Conservation (phyloP, 306 rosid genomes). For the Begonia loranthoides region DNA sequence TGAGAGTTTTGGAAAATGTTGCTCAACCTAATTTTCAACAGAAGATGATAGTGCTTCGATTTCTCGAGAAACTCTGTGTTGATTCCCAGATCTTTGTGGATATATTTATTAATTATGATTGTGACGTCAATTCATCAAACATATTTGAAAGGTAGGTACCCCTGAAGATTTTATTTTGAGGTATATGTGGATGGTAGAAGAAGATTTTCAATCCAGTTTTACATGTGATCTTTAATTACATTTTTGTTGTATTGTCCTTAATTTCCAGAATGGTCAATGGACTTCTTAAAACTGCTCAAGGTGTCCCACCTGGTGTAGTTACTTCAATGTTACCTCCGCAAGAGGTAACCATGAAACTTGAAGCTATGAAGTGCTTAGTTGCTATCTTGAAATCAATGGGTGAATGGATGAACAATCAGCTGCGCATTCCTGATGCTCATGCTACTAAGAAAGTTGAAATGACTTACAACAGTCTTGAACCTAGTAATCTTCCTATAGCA, state of each 20-base stretch:
- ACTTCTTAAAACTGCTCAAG: constrained; percentile 99
- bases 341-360: constrained; percentile 77
- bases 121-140: constrained; percentile 99
- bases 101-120: constrained; percentile 90
- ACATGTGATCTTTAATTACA: constrained; percentile 5
- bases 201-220: background rate
- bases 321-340: constrained; percentile 90
- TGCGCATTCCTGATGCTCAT: constrained; percentile 80
- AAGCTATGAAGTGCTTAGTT: constrained; percentile 91
- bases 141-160: constrained; percentile 87
- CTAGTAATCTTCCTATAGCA: constrained; percentile 33
- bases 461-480: constrained; percentile 34
- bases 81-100: constrained; percentile 97
- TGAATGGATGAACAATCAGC: constrained; percentile 88
- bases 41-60: constrained; percentile 95
- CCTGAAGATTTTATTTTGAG: constrained; percentile 2
- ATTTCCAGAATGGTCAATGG: constrained; percentile 94
- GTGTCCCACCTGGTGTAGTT: constrained; percentile 85
- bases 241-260: constrained; percentile 4
- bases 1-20: constrained; percentile 94
- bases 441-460: constrained; percentile 51
- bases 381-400: constrained; percentile 78
- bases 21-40: constrained; percentile 98
- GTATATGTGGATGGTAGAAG: background rate
- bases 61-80: constrained; percentile 77